Base-by-base conservation (phyloP, 345 rosid genomes). In the Salix purpurea region DNA sequence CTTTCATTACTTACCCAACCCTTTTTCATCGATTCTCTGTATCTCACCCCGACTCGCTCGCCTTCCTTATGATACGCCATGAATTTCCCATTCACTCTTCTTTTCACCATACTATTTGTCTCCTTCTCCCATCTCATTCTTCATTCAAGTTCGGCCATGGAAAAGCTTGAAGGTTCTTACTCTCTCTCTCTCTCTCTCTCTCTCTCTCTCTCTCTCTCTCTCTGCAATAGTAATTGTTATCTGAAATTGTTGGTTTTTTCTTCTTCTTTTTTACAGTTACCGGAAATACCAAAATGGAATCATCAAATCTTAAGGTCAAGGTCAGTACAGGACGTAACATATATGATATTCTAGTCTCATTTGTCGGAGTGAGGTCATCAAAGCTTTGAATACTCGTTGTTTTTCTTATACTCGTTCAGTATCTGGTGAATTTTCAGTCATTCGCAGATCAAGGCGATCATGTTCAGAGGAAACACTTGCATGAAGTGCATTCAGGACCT, bases 401-500 rank as follows among this genome's bases (percentile, higher is more conserved):
- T 37, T 12, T 36, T 15, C 48, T 40, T n/a, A 16, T 62, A 18
- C 34, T 30, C 48, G 19, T 30, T 50, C 37, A 34, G 37, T 62
- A 24, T 46, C 26, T 18, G 10, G 56, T 34, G n/a, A 7, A 15
- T 13, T 65, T 50, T 19, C 76, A 73, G 79, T 32, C 52, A 62
- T 71, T 69, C 37, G 70, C 21, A 24, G 69, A 40, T 40, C 13
- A 71, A 24, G 60, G 42, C 24, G 16, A 32, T 37, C 64, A 5
- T 21, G 65, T 67, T 40, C 78, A 13, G 8, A 74, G 85, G 75
- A 83, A 74, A 80, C 15, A 46, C 23, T 36, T 83, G 78, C 85
- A 83, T 73, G 83, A 83, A 83, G 85, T 83, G 3, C 83, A 83
- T 73, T 83, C 85, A 69, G 85, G 85, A 66, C 75, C 83, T 2